Conservation (phyloP, 2,329 filamentous ascomycete genomes). For the Talaromyces sp. region DNA sequence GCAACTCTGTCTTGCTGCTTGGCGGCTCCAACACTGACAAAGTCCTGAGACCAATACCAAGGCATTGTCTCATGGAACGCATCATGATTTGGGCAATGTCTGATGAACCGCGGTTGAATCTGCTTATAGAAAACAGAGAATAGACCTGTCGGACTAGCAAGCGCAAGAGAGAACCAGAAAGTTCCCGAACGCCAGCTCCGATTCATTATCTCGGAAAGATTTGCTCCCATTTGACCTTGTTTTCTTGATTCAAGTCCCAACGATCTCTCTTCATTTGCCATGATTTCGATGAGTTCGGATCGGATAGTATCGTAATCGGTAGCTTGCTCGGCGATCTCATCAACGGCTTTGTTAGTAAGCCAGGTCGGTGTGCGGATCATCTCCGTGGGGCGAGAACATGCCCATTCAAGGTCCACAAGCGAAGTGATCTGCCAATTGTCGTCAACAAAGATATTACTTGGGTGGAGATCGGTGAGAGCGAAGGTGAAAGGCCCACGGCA, state of each 20-base stretch:
- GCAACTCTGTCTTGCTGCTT: no score
- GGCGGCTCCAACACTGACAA: no score
- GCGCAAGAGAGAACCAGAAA: conserved; percentile 1
- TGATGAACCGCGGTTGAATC: no score
- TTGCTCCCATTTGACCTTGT: no score
- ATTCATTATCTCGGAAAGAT: background rate
- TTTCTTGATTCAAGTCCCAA: no score
- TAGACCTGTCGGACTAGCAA: background rate
- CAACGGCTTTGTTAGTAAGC: no score
- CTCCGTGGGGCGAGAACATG: background rate
- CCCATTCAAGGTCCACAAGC: background rate
- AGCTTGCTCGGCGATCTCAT: no score
- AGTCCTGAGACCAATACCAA: no score
- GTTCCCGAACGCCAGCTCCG: background rate
- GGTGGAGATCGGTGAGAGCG: background rate
- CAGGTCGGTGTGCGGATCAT: no score
- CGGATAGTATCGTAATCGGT: background rate
- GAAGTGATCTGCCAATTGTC: background rate
- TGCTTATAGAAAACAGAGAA: background rate
- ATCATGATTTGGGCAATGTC: no score
- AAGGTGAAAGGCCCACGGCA: background rate
- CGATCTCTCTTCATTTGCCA: background rate
- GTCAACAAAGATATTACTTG: background rate
- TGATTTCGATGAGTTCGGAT: background rate
- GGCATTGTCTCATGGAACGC: no score